phyloP scores from a whole-genome alignment of 495 filamentous ascomycete species.

The Coniosporium apollinis region DNA sequence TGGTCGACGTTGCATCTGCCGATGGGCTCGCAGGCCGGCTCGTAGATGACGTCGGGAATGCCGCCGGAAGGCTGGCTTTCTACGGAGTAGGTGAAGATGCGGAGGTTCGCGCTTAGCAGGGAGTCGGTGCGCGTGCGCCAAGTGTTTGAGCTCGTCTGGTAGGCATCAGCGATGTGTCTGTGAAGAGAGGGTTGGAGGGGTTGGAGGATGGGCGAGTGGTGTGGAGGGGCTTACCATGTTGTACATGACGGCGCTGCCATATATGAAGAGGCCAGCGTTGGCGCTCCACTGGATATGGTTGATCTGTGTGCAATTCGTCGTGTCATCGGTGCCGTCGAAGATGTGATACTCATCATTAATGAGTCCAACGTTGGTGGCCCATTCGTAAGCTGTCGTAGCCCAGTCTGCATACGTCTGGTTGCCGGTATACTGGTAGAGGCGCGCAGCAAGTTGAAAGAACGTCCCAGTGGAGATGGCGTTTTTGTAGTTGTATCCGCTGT shows the following conservation, averaged over 20 bases:
- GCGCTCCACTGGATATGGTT: conserved; percentile 12
- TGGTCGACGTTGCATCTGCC: conserved; percentile 6
- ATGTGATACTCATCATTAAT: conserved; percentile 44
- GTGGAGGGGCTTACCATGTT: conserved; percentile 3
- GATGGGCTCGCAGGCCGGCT: conserved; percentile 7
- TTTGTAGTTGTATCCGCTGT: conserved; percentile 68
- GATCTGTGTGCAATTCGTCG: conserved; percentile 33
- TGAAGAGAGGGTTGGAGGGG: background rate
- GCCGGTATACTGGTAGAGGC: conserved; percentile 57
- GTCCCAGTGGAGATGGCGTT: conserved; percentile 66
- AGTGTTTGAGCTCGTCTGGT: background rate
- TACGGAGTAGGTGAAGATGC: background rate
- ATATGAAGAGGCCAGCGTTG: conserved; percentile 5
- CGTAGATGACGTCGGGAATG: conserved; percentile 3
- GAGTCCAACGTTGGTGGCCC: conserved; percentile 44
- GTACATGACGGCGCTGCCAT: conserved; percentile 8
- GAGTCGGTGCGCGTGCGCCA: background rate
- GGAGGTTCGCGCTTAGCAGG: background rate
- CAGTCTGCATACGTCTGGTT: conserved; percentile 65
- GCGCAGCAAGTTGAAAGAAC: conserved; percentile 65
- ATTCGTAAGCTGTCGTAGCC: conserved; percentile 61
- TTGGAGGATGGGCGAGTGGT: background rate
- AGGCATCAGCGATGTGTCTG: background rate
- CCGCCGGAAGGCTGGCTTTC: too few relatives aligned
- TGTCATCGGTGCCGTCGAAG: conserved; percentile 45